Conservation (phyloP, 306 rosid species). For the Dalbergia cultrata region DNA sequence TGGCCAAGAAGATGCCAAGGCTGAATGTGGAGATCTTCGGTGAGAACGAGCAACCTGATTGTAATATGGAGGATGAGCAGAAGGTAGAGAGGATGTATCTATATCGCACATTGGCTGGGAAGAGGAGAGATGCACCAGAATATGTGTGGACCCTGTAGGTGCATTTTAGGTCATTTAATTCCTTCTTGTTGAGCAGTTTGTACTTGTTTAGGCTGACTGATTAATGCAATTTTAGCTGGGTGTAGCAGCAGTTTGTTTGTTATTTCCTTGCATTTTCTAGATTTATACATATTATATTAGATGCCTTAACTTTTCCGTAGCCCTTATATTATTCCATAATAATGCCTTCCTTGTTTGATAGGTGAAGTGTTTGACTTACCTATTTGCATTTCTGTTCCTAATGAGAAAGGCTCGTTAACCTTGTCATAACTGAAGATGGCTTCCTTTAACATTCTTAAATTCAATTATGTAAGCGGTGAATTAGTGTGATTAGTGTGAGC, state of each 20-base stretch:
- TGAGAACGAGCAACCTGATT: constrained; percentile 63
- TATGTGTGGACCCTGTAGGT: constrained; percentile 89
- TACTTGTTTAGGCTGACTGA: constrained; percentile 64
- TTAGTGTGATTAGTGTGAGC: too few species aligned
- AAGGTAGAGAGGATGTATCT: constrained; percentile 88
- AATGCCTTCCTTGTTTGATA: not conserved
- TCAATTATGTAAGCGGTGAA: too few species aligned
- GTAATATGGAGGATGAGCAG: constrained; percentile 56
- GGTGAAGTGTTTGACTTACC: too few species aligned
- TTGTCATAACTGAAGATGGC: too few species aligned
- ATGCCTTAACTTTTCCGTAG: not conserved
- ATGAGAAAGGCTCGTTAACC: too few species aligned
- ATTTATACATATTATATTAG: constrained; percentile 42
- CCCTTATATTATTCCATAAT: not conserved
- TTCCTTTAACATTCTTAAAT: too few species aligned
- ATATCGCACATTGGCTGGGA: constrained; percentile 83
- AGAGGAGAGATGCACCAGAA: constrained; percentile 82
- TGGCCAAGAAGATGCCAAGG: constrained; percentile 82
- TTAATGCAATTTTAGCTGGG: constrained; percentile 57
- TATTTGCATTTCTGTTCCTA: too few species aligned
- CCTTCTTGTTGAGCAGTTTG: constrained; percentile 53
- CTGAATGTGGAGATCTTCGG: constrained; percentile 89
- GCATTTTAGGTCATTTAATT: constrained; percentile 47
- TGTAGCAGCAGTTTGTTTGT: constrained; percentile 45
- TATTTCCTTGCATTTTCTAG: constrained; percentile 41